Base-by-base conservation (phyloP, 805 yeast genomes). In the Komagataella phaffii region DNA sequence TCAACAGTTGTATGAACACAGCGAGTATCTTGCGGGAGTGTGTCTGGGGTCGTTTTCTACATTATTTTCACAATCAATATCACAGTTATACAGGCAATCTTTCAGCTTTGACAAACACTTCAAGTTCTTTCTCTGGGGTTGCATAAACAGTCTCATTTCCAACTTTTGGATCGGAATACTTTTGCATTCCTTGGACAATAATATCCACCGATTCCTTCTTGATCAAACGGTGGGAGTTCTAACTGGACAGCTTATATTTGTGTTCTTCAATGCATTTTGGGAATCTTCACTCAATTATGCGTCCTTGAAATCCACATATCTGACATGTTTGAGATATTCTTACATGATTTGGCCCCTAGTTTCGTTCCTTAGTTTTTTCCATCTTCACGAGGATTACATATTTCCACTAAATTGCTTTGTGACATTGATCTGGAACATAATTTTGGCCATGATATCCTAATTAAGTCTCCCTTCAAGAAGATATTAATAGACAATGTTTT, bases 71-170 rank as follows among this genome's bases (percentile, higher is more conserved):
- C 67, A 63, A 51, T 57, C 65, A 6, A 55, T 64, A 24, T 61
- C 55, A 47, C 66, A 64, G 52, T 58, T 56, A 50, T 59, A 62
- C 51, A 62, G 58, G 47, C 53, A 58, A 17, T 49, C 51, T 1
- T 55, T 56, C 48, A 58, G 55, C 48, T 40, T 60, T 3, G 59
- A 54, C 40, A 63, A 61, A 49, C 68, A 63, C 49, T 55, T 67
- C 51, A 81, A 81, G 58, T 81, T 81, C 55, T 59, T 71, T 52
- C 59, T 74, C 2, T 81, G 85, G 85, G 88, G 88, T 17, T 62
- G 70, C 10, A 64, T 81, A 48, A 80, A 80, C 60, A 87, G 17
- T 18, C 30, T 36, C 48, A 17, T 24, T 7, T 44, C 52, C 24
- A 61, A 60, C 1, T 58, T 75, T 14, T 81, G 86, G 86, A 72